Evolutionary conservation across 176 grass and related monocot species (phyloP).

Genomic region (Saccharum spontaneum): DNA sequence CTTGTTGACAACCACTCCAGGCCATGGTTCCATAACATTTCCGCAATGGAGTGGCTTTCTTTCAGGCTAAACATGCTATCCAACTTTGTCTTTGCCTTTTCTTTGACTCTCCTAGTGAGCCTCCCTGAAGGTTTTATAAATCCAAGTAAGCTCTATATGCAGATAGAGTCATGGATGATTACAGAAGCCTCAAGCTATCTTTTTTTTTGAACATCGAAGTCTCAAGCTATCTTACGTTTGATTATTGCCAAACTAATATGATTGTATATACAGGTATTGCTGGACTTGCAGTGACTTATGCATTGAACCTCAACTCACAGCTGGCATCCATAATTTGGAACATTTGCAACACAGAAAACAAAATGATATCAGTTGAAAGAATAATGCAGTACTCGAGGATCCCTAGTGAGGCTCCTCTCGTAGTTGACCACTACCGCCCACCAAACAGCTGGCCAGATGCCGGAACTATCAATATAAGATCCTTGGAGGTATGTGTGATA

Average conservation of each 20-base stretch:
- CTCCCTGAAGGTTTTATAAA: constrained; percentile 97
- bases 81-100: constrained; percentile 93
- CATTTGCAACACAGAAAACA: constrained; percentile 93
- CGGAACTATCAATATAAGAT: constrained; percentile 77
- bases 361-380: constrained; percentile 99
- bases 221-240: not conserved
- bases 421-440: constrained; percentile 54
- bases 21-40: constrained; percentile 90
- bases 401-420: constrained; percentile 79
- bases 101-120: constrained; percentile 81
- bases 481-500: constrained; percentile 67
- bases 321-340: constrained; percentile 85
- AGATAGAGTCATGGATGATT: constrained; percentile 23
- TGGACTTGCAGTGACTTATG: constrained; percentile 95
- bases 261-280: constrained; percentile 70
- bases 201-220: not conserved
- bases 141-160: constrained; percentile 75
- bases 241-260: constrained; percentile 9
- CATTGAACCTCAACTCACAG: constrained; percentile 89
- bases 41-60: constrained; percentile 88
- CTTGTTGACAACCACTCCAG: constrained; percentile 75
- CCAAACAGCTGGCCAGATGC: constrained; percentile 78
- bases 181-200: constrained; percentile 8
- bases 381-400: constrained; percentile 94
- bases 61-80: constrained; percentile 89